Base-by-base conservation (phyloP, 2,329 filamentous ascomycete genomes). In the Parafenestella ontariensis region DNA sequence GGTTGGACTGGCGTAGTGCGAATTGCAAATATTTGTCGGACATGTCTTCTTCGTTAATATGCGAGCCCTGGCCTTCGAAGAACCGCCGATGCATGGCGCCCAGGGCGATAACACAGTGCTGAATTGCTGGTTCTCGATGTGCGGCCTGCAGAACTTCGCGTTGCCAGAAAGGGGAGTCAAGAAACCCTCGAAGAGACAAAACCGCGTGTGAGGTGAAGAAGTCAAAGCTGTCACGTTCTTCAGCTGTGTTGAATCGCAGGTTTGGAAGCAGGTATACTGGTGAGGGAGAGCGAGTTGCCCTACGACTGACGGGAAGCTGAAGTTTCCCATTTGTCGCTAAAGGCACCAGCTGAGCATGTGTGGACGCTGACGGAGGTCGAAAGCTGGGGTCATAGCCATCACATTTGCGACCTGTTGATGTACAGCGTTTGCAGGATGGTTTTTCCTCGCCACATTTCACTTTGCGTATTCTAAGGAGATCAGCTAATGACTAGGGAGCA, bases 401-500 rank as follows among this genome's bases (percentile, higher is more conserved):
- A 55, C 71, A 74, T 23, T 50, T 69, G 6, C 71, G 62, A 24
- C 70, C 71, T 21, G 71, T 74, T 3, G 69, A 69, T 5, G 60
- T 66, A 48, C 70, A 73, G 24, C 70, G 61, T 13, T 59, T 58
- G 49, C 71, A 74, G 37, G 56, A 39, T 4, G 69, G 71, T 48
- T 70, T 73, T 37, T 63, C 61, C 41, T 74, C 70, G 54, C 72
- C 71, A 51, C 71, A 74, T 55, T 73, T 74, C 13, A 74, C 59
- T 50, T 59, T 63, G 24, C 70, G 69, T 37, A 73, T 70, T 43
- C 71, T 74, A 46, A 24, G 20, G 10, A 41, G 2, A 39, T 59
- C 24, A 59, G 47, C 42, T 24, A 26, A 46, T n/a, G 36, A 17
- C 20, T 13, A 29, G 2, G 8, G 13, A 3, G n/a, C 23, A n/a